phyloP scores from a whole-genome alignment of 1,284 basidiomycete species.

The Microbotryomycetes sp. region DNA sequence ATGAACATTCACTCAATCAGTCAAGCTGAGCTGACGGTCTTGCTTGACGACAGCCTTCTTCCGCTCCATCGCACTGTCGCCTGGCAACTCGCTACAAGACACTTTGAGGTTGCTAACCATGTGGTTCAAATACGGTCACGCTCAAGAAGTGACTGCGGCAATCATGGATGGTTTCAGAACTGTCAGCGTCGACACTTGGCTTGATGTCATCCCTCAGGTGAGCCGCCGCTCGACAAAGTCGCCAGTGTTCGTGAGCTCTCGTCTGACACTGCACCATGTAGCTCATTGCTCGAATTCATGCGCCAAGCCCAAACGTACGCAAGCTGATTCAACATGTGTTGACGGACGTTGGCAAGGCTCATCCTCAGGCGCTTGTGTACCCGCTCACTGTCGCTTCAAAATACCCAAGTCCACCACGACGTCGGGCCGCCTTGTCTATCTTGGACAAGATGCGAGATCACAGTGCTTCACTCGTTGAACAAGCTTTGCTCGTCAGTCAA shows the following conservation, averaged over 20 bases:
- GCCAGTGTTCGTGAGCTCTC: neutral
- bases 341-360: conserved; percentile 88
- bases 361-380: conserved; percentile 97
- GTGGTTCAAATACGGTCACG: conserved; percentile 97
- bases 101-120: conserved; percentile 87
- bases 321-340: conserved; percentile 85
- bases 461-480: conserved; percentile 79
- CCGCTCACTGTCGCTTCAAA: conserved; percentile 95
- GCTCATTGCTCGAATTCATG: conserved; percentile 98
- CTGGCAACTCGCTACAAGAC: conserved; percentile 89
- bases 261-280: conserved; percentile 41
- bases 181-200: conserved; percentile 95
- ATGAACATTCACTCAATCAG: neutral
- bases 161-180: conserved; percentile 82
- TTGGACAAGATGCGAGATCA: conserved; percentile 95
- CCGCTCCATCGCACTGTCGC: conserved; percentile 84
- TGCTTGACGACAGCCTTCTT: conserved; percentile 66
- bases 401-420: conserved; percentile 77
- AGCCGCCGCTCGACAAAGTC: conserved; percentile 19
- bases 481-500: conserved; percentile 84
- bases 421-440: conserved; percentile 76
- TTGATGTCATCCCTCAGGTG: conserved; percentile 96
- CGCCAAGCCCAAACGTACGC: conserved; percentile 78
- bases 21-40: conserved; percentile 2
- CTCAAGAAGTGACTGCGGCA: conserved; percentile 83